Conservation (phyloP, 805 yeast species). For the Lipomyces sp. region DNA sequence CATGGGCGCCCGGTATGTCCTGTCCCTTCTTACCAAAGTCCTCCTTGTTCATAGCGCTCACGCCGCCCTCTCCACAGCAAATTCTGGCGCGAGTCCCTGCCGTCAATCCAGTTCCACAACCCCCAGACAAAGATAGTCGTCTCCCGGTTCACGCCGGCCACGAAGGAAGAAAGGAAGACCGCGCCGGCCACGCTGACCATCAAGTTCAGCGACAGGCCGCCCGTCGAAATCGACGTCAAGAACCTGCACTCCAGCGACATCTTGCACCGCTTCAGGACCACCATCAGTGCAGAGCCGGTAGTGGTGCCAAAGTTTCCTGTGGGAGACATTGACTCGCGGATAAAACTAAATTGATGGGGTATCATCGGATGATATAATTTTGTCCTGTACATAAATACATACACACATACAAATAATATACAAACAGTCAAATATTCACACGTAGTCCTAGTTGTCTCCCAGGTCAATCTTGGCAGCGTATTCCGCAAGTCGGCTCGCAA, state of each 20-base stretch:
- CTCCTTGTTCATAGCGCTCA: background rate
- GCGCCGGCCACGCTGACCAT: slow-evolving; percentile 36
- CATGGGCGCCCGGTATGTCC: slow-evolving; percentile 24
- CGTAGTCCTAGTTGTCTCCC: slow-evolving; percentile 6
- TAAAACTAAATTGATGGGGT: slow-evolving; percentile 5
- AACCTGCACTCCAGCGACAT: slow-evolving; percentile 51
- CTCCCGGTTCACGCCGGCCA: slow-evolving; percentile 30
- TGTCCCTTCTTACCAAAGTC: background rate
- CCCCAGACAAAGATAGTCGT: slow-evolving; percentile 65
- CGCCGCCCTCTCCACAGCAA: slow-evolving; percentile 40
- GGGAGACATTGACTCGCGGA: slow-evolving; percentile 6
- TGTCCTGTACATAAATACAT: background rate
- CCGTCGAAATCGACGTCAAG: slow-evolving; percentile 49
- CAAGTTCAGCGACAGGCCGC: slow-evolving; percentile 26
- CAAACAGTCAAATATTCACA: background rate
- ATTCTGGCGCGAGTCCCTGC: slow-evolving; percentile 73
- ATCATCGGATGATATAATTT: background rate
- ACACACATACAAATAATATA: background rate
- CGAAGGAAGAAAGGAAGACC: slow-evolving; percentile 41
- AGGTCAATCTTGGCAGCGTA: slow-evolving; percentile 60
- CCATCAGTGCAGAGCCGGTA: slow-evolving; percentile 9
- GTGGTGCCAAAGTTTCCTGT: background rate
- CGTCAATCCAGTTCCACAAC: slow-evolving; percentile 78
- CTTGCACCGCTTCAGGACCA: slow-evolving; percentile 50
- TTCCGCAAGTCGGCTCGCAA: slow-evolving; percentile 55